Percentiles rank a stretch among this genome's conserved stretches.
phyloP scores from a whole-genome alignment of 495 filamentous ascomycete species.

The Durotheca rogersii region DNA sequence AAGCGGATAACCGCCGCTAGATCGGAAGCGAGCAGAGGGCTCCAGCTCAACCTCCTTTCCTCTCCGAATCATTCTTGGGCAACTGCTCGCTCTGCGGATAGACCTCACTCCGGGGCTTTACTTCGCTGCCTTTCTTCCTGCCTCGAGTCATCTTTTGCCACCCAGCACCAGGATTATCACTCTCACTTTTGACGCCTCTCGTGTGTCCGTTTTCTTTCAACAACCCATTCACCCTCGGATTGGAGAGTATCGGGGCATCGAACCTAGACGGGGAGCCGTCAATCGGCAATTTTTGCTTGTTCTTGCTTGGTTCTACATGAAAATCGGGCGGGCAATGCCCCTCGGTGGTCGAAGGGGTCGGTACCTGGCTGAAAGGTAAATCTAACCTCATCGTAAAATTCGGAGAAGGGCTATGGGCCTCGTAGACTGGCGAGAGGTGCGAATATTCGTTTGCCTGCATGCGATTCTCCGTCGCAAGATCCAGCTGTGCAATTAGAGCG shows the following conservation, averaged over 20 bases:
- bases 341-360: conserved; percentile 20
- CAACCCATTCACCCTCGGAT: conserved; percentile 40
- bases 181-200: conserved; percentile 52
- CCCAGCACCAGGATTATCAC: conserved; percentile 35
- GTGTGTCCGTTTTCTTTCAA: conserved; percentile 48
- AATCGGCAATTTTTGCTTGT: conserved; percentile 27
- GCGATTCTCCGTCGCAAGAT: conserved; percentile 45
- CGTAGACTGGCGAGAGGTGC: conserved; percentile 58
- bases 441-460: conserved; percentile 38
- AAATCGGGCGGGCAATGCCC: conserved; percentile 27
- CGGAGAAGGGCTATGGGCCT: conserved; percentile 54
- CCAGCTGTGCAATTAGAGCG: conserved; percentile 46
- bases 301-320: conserved; percentile 38
- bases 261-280: conserved; percentile 18
- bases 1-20: conserved; percentile 5
- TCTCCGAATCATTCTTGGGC: conserved; percentile 52
- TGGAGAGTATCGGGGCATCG: conserved; percentile 27
- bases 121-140: conserved; percentile 50
- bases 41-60: conserved; percentile 51
- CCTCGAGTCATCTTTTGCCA: conserved; percentile 50
- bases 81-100: conserved; percentile 46
- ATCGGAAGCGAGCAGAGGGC: conserved; percentile 4
- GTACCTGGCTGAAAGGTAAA: conserved; percentile 22
- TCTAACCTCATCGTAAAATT: conserved; percentile 44
- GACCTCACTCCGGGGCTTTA: conserved; percentile 37